Evolutionary conservation across 306 rosid species (phyloP).

Genomic region (Canavalia ensiformis): DNA sequence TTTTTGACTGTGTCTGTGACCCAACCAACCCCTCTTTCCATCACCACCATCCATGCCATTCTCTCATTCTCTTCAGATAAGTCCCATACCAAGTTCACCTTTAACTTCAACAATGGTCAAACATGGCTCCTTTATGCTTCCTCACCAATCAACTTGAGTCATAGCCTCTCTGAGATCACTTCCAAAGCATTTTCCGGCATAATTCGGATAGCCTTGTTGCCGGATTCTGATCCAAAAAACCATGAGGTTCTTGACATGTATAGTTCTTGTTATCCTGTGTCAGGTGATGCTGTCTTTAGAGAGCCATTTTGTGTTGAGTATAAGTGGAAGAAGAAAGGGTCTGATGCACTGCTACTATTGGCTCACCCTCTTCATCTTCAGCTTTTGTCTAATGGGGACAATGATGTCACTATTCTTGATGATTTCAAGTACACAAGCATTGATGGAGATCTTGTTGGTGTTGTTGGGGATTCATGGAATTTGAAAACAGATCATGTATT

Average conservation of each 20-base stretch:
- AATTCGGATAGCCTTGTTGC: slow-evolving; percentile 68
- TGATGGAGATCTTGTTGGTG: slow-evolving; percentile 92
- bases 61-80: slow-evolving; percentile 62
- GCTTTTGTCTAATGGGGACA: slow-evolving; percentile 53
- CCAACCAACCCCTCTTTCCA: slow-evolving; percentile 56
- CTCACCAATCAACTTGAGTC: slow-evolving; percentile 59
- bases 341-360: slow-evolving; percentile 74
- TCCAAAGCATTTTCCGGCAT: slow-evolving; percentile 72
- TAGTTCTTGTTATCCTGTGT: slow-evolving; percentile 78
- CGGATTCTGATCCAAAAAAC: slow-evolving; percentile 51
- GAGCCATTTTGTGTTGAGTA: slow-evolving; percentile 73
- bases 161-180: slow-evolving; percentile 57
- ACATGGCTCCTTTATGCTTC: slow-evolving; percentile 85
- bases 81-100: slow-evolving; percentile 63
- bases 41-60: slow-evolving; percentile 75
- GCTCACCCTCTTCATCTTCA: slow-evolving; percentile 90
- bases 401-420: slow-evolving; percentile 55
- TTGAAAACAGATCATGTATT: slow-evolving; percentile 68
- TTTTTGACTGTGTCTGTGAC: slow-evolving; percentile 68
- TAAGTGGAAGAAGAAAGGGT: slow-evolving; percentile 81
- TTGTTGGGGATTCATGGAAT: slow-evolving; percentile 82
- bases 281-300: slow-evolving; percentile 68
- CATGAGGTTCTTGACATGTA: slow-evolving; percentile 65
- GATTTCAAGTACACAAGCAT: slow-evolving; percentile 76
- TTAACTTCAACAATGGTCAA: slow-evolving; percentile 77